phyloP scores from a whole-genome alignment of 371 early-diverging fungal genomes.

The Lichtheimia ramosa region DNA sequence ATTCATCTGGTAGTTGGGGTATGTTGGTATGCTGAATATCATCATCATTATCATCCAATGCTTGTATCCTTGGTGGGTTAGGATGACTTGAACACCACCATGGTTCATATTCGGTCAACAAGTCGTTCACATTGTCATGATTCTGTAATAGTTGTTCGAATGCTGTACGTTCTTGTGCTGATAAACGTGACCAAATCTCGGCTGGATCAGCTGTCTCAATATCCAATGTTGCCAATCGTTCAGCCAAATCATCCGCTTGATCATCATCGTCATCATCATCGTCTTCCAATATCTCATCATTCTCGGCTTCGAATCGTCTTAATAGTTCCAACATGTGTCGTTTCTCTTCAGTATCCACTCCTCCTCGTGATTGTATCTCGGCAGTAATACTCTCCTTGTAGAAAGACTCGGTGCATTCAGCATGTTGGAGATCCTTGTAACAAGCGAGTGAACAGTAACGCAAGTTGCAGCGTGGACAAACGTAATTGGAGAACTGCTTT shows the following conservation, averaged over 20 bases:
- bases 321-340: constrained; percentile 55
- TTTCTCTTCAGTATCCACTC: constrained; percentile 40
- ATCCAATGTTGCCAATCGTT: constrained; percentile 52
- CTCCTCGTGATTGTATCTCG: constrained; percentile 54
- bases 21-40: not conserved
- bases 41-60: constrained; percentile 2
- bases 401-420: constrained; percentile 67
- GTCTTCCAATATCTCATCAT: constrained; percentile 19
- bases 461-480: constrained; percentile 73
- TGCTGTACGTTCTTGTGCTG: constrained; percentile 52
- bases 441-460: constrained; percentile 68
- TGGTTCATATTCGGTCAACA: constrained; percentile 29
- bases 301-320: constrained; percentile 53
- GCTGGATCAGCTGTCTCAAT: constrained; percentile 51
- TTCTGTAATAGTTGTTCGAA: constrained; percentile 34
- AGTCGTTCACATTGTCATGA: constrained; percentile 1
- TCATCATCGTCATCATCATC: constrained; percentile 37
- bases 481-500: constrained; percentile 57
- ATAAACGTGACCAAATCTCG: constrained; percentile 55
- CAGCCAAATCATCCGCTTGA: constrained; percentile 40
- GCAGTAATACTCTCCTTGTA: constrained; percentile 59
- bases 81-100: constrained; percentile 31
- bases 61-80: constrained; percentile 8
- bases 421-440: constrained; percentile 57
- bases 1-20: constrained; percentile 12